These are phyloP conservation scores for Camellia lanceoleosa DNA, from an alignment of 148 eudicot genomes.

Conservation along the genomic window DNA sequence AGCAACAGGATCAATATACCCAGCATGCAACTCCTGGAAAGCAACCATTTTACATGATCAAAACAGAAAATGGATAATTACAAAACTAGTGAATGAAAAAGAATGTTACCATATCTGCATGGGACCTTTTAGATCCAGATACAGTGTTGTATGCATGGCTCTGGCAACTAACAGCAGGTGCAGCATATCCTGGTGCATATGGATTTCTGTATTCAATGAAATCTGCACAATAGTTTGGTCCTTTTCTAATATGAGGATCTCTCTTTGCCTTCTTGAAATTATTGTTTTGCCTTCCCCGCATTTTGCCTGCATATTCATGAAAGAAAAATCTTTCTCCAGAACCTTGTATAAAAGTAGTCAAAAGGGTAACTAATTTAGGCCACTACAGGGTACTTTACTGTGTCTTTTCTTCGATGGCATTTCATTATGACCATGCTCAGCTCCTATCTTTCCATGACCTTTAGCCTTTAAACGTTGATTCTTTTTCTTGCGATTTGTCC, in stretches of 20 bases:
- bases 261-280: too few species aligned
- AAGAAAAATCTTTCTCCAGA: too few species aligned
- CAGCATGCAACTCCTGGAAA: neutral
- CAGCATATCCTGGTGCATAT: too few species aligned
- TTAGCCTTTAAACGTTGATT: neutral
- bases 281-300: too few species aligned
- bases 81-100: neutral
- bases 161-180: too few species aligned
- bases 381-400: slow-evolving; percentile 19
- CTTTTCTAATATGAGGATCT: too few species aligned
- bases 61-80: neutral
- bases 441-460: slow-evolving; percentile 7
- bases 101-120: neutral
- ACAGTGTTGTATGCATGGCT: too few species aligned
- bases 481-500: too few species aligned
- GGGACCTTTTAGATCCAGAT: too few species aligned
- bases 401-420: slow-evolving; percentile 21
- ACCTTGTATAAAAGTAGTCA: neutral
- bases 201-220: too few species aligned
- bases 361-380: slow-evolving; percentile 7
- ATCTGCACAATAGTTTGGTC: too few species aligned
- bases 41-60: neutral
- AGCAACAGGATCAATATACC: slow-evolving; percentile 20
- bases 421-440: neutral
- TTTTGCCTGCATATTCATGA: too few species aligned